Evolutionary conservation across 139 green algal species (phyloP).

Genomic region (Dunaliella sp.): DNA sequence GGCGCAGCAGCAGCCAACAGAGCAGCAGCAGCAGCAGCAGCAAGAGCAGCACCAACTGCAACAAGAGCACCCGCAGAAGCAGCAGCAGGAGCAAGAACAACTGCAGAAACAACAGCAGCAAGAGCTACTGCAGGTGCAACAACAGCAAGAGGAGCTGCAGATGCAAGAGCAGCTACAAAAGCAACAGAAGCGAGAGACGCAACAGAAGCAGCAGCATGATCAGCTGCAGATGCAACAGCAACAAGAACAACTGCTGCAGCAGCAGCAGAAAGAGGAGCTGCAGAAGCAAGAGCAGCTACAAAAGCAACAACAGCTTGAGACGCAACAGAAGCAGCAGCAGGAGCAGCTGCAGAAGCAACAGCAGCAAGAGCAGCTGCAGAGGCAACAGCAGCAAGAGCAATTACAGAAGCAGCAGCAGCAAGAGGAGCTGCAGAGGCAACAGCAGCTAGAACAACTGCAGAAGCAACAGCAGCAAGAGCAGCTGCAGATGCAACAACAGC

Average conservation of each 20-base stretch:
- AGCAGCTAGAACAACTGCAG: background rate
- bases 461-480: background rate
- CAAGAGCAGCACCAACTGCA: background rate
- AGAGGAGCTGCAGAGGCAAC: too few species aligned
- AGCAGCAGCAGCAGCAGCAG: background rate
- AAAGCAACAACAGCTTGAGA: background rate
- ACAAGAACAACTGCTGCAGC: background rate
- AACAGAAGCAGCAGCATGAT: conserved; percentile 9
- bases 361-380: background rate
- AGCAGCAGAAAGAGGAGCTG: background rate
- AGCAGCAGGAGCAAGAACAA: background rate
- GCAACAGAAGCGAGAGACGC: background rate
- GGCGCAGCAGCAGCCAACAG: background rate
- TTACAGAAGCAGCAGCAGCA: background rate
- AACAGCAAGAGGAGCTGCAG: background rate
- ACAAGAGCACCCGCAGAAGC: conserved; percentile 6
- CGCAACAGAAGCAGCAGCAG: background rate
- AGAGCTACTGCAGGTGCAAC: background rate
- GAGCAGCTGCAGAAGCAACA: too few species aligned
- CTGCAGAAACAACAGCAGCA: conserved; percentile 4
- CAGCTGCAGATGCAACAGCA: background rate
- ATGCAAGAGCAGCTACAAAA: background rate
- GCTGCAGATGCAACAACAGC: background rate
- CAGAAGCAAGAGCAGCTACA: background rate
- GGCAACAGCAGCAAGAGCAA: background rate